phyloP scores from a whole-genome alignment of 495 filamentous ascomycete species.

The Hyaloscypha variabilis region DNA sequence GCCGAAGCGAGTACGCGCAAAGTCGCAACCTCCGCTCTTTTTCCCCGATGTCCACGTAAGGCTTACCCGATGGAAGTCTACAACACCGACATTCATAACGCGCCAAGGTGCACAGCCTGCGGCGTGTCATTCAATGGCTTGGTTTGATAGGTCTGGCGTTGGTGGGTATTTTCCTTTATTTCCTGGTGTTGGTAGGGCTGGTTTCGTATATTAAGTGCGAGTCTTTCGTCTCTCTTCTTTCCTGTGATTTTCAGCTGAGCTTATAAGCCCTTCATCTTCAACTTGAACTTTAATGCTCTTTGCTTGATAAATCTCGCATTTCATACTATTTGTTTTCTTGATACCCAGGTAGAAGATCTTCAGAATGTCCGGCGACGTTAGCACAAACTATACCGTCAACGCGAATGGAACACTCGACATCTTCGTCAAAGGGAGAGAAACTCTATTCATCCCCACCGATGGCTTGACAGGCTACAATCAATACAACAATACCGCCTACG shows the following conservation, averaged over 20 bases:
- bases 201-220: background rate
- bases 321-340: background rate
- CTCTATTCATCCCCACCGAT: conserved; percentile 15
- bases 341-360: background rate
- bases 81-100: background rate
- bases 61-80: background rate
- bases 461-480: conserved; percentile 14
- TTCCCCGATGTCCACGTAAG: background rate
- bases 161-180: background rate
- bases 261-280: too few species aligned
- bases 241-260: too few species aligned
- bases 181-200: too few species aligned
- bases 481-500: conserved; percentile 16
- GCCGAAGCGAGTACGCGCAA: background rate
- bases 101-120: background rate
- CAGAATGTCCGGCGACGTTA: background rate
- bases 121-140: background rate
- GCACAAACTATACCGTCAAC: conserved; percentile 6
- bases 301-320: background rate
- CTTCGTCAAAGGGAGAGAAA: background rate
- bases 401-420: conserved; percentile 11
- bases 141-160: background rate
- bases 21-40: background rate
- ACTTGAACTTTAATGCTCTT: background rate
- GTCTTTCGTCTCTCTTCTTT: background rate